These are phyloP conservation scores for Hymenoscyphus scutula DNA, from an alignment of 2,329 filamentous ascomycete genomes.

Conservation along the genomic window DNA sequence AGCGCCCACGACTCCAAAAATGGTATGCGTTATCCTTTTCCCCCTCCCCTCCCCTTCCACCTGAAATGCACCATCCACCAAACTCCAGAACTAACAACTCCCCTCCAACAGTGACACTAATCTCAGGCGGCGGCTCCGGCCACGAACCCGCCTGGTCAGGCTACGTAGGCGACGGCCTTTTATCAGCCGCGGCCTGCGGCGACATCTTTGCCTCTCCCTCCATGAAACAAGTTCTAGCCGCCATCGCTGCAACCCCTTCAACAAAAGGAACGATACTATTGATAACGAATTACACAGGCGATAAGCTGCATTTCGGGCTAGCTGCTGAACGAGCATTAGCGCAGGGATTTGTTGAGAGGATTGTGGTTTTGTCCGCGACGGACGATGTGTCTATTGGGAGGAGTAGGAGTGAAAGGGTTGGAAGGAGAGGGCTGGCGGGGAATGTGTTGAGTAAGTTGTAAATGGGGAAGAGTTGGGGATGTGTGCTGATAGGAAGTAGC, in stretches of 20 bases:
- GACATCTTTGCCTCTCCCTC: constrained; percentile 64
- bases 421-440: constrained; percentile 59
- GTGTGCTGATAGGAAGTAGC: constrained; percentile 27
- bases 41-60: too few relatives aligned
- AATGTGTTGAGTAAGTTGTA: constrained; percentile 44
- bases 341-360: constrained; percentile 47
- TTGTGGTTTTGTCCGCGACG: constrained; percentile 56
- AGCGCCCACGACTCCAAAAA: constrained; percentile 37
- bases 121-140: constrained; percentile 33
- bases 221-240: constrained; percentile 60
- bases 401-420: constrained; percentile 53
- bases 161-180: constrained; percentile 60
- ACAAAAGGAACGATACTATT: constrained; percentile 57
- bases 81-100: background rate
- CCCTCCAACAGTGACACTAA: constrained; percentile 23
- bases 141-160: constrained; percentile 56
- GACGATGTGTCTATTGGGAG: constrained; percentile 64
- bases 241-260: constrained; percentile 54
- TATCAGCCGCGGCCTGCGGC: constrained; percentile 59
- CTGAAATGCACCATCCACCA: too few relatives aligned
- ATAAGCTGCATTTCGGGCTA: constrained; percentile 44
- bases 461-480: background rate
- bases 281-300: constrained; percentile 55
- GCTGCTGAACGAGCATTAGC: constrained; percentile 38
- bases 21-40: too few relatives aligned